A percentile compares a stretch with the other conserved stretches of the same genome.
Conservation (phyloP, 2,329 filamentous ascomycete genomes). For the Coniochaeta hoffmannii region DNA sequence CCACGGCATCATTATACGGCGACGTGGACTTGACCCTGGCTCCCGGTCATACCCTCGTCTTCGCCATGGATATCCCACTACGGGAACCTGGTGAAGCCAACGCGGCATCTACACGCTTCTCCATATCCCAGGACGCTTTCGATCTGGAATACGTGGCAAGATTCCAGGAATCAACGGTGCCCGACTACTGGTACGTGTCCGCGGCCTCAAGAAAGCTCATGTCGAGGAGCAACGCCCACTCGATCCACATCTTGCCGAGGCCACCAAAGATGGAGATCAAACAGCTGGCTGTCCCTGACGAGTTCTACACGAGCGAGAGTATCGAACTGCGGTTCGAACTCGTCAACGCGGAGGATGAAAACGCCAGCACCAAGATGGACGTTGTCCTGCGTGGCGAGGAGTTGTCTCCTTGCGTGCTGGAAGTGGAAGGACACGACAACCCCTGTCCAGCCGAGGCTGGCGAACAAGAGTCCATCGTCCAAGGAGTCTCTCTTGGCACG, state of each 20-base stretch:
- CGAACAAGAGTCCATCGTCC: conserved; percentile 34
- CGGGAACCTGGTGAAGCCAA: conserved; percentile 75
- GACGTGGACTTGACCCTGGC: conserved; percentile 56
- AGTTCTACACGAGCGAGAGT: conserved; percentile 81
- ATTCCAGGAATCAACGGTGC: conserved; percentile 33
- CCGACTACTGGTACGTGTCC: conserved; percentile 43
- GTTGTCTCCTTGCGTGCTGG: conserved; percentile 36
- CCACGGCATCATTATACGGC: conserved; percentile 28
- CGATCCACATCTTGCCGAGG: conserved; percentile 71
- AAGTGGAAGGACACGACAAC: conserved; percentile 19
- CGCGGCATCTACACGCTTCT: conserved; percentile 55
- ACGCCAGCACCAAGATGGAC: conserved; percentile 64
- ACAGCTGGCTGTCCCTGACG: conserved; percentile 52
- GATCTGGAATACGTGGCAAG: conserved; percentile 58
- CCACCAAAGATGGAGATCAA: conserved; percentile 84
- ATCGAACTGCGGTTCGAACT: conserved; percentile 64
- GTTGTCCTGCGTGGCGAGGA: conserved; percentile 56
- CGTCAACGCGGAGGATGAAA: conserved; percentile 75
- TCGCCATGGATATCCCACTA: conserved; percentile 64
- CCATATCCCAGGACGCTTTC: conserved; percentile 58
- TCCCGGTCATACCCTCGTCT: conserved; percentile 61
- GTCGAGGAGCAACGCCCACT: conserved; percentile 40
- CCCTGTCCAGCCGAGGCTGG: conserved; percentile 14
- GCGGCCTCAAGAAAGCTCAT: conserved; percentile 35
- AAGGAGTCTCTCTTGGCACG: conserved; percentile 34